Evolutionary conservation across 2,329 filamentous ascomycete species (phyloP).

Genomic region (Exophiala lecanii-corni): DNA sequence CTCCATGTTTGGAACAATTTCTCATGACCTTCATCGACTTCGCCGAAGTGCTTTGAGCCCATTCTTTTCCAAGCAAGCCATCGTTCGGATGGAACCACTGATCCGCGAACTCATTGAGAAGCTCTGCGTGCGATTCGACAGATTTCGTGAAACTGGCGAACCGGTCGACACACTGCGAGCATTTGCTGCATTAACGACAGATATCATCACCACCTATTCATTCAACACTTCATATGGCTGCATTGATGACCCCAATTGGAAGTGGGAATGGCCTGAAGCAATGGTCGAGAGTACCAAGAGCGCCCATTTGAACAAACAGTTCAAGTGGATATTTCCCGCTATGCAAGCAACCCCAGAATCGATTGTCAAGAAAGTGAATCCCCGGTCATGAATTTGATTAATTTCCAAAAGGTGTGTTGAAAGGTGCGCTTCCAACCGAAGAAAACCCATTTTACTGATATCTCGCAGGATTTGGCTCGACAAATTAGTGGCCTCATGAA

Average conservation of each 20-base stretch:
- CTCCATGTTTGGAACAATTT: slow-evolving; percentile 23
- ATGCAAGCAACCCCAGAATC: slow-evolving; percentile 12
- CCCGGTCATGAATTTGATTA: slow-evolving; percentile 7
- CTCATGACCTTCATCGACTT: slow-evolving; percentile 27
- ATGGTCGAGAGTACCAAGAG: slow-evolving; percentile 8
- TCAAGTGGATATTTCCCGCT: slow-evolving; percentile 11
- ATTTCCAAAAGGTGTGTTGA: slow-evolving; percentile 8
- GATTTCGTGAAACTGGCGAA: slow-evolving; percentile 8
- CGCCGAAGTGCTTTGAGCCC: slow-evolving; percentile 26
- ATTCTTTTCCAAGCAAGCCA: slow-evolving; percentile 25
- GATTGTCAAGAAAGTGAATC: slow-evolving; percentile 12
- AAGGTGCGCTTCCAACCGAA: slow-evolving; percentile 7
- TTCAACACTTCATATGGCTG: slow-evolving; percentile 18
- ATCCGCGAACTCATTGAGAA: slow-evolving; percentile 27
- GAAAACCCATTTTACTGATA: slow-evolving; percentile 2
- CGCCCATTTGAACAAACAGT: slow-evolving; percentile 13
- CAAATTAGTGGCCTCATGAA: slow-evolving; percentile 9
- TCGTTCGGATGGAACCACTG: slow-evolving; percentile 25
- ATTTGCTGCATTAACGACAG: slow-evolving; percentile 35
- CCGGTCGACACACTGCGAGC: slow-evolving; percentile 19
- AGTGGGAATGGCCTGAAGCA: slow-evolving; percentile 4
- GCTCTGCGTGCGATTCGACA: slow-evolving; percentile 19
- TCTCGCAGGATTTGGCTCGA: slow-evolving; percentile 8
- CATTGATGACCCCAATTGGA: slow-evolving; percentile 15
- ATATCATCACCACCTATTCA: slow-evolving; percentile 22